Base-by-base conservation (phyloP, 2,329 filamentous ascomycete genomes). In the Microsporum audouinii region DNA sequence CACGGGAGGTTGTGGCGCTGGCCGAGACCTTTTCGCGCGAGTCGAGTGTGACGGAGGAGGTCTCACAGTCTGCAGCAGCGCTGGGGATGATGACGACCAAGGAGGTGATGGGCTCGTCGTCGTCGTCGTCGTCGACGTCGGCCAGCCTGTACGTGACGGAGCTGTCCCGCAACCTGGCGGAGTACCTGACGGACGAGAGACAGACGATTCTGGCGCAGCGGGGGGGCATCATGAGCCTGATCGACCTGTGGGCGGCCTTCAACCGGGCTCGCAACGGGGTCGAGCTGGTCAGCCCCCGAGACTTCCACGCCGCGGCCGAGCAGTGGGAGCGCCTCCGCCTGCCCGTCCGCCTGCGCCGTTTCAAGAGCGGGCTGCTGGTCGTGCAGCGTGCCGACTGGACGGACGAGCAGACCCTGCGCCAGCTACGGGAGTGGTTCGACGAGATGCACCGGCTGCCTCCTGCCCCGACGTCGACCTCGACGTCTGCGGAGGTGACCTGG, bases 161-260 rank as follows among this genome's bases (percentile, higher is more conserved):
- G 68, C 78, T 96, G 49, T 84, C 91, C 3, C 83, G 90, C 38
- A 92, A 91, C 67, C 74, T 96, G 3, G 91, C 91, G 5, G 91
- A 96, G 72, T 96, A 92, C 68, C 78, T 96, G 8, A 92, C 89
- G 0, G 91, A 96, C 71, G 91, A 96, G 71, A 80, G 86, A 2
- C 82, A 88, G 60, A 89, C 89, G 0, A 82, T 96, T 0, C 77
- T 96, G 27, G 85, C 85, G 61, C 85, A 84, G 64, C 88, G 91
- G 56, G 91, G 91, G 3, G 91, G 91, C 1, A 94, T 95, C 67
- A 88, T 96, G 71, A 92, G 85, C 41, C 79, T 96, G 0, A 90
- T 96, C 10, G 91, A 96, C 70, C 80, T 96, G 0, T 96, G 91
- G 91, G 89, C 91, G 33, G 84, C 95, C 65, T 97, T 97, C 78